Base-by-base conservation (phyloP, 768 basidiomycete genomes). In the Sarcomyxa edulis region DNA sequence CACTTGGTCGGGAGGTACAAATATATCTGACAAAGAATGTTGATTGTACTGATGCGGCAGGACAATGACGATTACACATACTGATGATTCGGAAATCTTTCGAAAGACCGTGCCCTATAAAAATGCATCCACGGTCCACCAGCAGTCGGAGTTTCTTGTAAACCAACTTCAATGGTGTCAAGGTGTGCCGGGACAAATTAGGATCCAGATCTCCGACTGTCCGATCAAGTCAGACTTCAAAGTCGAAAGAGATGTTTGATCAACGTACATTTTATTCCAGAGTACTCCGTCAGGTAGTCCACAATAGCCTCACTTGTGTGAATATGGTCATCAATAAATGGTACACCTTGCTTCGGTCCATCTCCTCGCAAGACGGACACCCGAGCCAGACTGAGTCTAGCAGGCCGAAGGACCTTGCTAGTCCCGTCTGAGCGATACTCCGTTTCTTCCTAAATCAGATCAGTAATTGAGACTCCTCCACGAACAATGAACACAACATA, bases 11-110 rank as follows among this genome's bases (percentile, higher is more conserved):
- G 93, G 91, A 1, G 95, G 95, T 8, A 99, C 91, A 54, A 84
- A 93, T 32, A 98, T 91, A 58, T 98, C 95, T 98, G 32, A 9
- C 36, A 18, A 25, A 43, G 31, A 16, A 40, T 31, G 23, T n/a
- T 26, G 23, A 35, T 24, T 10, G 28, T 18, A 4, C 30, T 14
- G 14, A 22, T 31, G 28, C 29, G 14, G 15, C 27, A 12, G 14
- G 9, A 20, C 33, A 27, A 2, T 15, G 34, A 32, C 29, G 15
- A 22, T 18, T 8, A 14, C 10, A 65, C 88, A 56, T 49, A 95
- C 95, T 99, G 65, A 98, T 99, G 40, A 95, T 98, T 8, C 95
- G 78, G 65, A 98, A 97, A 58, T 99, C 96, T 55, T 98, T 97
- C 11, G 91, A 85, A 12, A 99, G 74, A 5, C 96, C 96, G 51